Evolutionary conservation across 2,329 filamentous ascomycete genomes (phyloP), one percentile per base, ranked within the genome.

Genomic region (Ophiocordyceps camponoti-rufipedis): DNA sequence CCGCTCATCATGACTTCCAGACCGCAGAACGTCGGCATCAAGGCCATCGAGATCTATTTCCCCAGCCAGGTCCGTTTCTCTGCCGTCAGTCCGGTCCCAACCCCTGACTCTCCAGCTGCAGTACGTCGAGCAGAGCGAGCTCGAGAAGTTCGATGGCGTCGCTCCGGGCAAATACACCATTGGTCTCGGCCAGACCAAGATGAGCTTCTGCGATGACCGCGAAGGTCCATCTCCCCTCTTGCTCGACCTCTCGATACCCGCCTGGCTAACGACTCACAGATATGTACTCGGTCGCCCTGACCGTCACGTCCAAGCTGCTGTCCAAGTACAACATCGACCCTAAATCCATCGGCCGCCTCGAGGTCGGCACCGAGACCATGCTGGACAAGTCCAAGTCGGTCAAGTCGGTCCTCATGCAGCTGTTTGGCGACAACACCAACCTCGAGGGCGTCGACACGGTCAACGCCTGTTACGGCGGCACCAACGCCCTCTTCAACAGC

Each of bases 311-410:
- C 55, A 82, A 78, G 60, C 78, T 91, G 53, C 69, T 91, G 57
- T 75, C 76, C 65, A 89, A 89, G 65, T 88, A 89, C 74, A 78
- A 80, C 58, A 79, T 91, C 65, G 83, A 91, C 65, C 66, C 77
- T 58, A 80, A 81, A 64, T 78, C 78, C 51, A 78, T 89, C 60
- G 84, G 84, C 54, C 81, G 83, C 56, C 72, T 89, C 58, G 84
- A 89, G 69, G 84, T 89, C 57, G 84, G 84, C 58, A 89, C 84
- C 46, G 84, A 89, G 73, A 89, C 84, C 52, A 70, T 89, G 47
- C 70, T 89, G 58, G 84, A 89, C 74, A 89, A 89, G 72, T 88
- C 84, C 61, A 89, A 89, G 74, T 88, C 84, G 42, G 84, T 88
- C 69, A 89, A 89, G 75, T 82, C 82, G 29, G 82, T 89, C 50